Conservation (phyloP, 805 yeast genomes). For the Candida lessepsii region DNA sequence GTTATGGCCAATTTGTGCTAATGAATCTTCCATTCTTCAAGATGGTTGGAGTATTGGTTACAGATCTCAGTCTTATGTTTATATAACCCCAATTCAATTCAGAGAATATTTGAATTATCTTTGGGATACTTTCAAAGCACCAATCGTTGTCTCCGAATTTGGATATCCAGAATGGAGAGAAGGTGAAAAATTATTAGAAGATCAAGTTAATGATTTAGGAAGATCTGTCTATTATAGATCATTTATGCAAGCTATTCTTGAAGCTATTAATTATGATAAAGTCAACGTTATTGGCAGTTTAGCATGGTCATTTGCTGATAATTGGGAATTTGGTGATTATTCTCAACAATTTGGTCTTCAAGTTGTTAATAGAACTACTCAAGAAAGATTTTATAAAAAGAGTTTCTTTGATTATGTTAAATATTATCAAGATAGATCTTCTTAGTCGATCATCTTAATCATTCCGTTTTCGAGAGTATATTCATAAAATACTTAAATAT, state of each 20-base stretch:
- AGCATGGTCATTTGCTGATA: conserved; percentile 34
- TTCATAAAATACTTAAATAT: too few species aligned
- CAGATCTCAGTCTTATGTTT: conserved; percentile 21
- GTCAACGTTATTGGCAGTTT: conserved; percentile 29
- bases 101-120: conserved; percentile 26
- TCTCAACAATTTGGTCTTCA: conserved; percentile 23
- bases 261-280: conserved; percentile 22
- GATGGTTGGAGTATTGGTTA: conserved; percentile 23
- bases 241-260: conserved; percentile 25
- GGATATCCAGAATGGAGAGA: conserved; percentile 35
- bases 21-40: conserved; percentile 9
- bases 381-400: conserved; percentile 24
- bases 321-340: conserved; percentile 32
- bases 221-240: conserved; percentile 29
- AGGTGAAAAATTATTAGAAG: conserved; percentile 21
- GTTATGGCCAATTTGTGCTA: conserved; percentile 27
- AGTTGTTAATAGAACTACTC: conserved; percentile 26
- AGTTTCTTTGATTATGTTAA: conserved; percentile 18
- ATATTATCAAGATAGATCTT: conserved; percentile 15
- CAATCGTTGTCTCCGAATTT: conserved; percentile 30
- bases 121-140: conserved; percentile 23
- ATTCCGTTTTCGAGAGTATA: background rate
- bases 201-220: conserved; percentile 26
- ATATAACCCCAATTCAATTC: conserved; percentile 22
- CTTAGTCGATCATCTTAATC: background rate